These are phyloP conservation scores for Wickerhamiella alocasiicola DNA, from an alignment of 805 yeast species.

Conservation along the genomic window DNA sequence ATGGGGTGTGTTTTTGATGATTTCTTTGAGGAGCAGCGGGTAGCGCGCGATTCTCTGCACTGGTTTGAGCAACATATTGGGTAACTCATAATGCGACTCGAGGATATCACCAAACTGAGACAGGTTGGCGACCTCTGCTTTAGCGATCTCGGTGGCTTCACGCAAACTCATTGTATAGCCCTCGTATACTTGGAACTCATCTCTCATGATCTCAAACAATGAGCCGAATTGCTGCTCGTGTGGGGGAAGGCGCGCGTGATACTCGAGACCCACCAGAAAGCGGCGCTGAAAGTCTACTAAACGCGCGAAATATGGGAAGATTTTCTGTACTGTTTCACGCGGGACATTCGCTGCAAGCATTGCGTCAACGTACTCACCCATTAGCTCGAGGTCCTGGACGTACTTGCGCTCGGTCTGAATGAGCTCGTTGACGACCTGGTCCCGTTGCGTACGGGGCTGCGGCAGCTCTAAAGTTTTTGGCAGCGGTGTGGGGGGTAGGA, in stretches of 20 bases:
- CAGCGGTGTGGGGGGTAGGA: slow-evolving; percentile 3
- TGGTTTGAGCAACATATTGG: slow-evolving; percentile 81
- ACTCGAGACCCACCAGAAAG: slow-evolving; percentile 76
- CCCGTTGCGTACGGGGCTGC: slow-evolving; percentile 33
- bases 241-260: slow-evolving; percentile 63
- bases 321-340: slow-evolving; percentile 62
- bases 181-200: slow-evolving; percentile 78
- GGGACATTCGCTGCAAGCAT: slow-evolving; percentile 56
- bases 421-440: slow-evolving; percentile 72
- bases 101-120: slow-evolving; percentile 43
- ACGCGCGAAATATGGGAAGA: slow-evolving; percentile 75
- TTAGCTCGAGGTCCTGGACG: slow-evolving; percentile 76
- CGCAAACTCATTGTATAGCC: slow-evolving; percentile 90
- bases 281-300: slow-evolving; percentile 87
- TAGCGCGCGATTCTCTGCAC: slow-evolving; percentile 94
- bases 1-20: slow-evolving; percentile 51
- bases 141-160: slow-evolving; percentile 71
- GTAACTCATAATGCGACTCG: slow-evolving; percentile 80
- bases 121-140: slow-evolving; percentile 46
- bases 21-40: slow-evolving; percentile 63
- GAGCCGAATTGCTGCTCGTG: slow-evolving; percentile 80
- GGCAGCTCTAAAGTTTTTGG: slow-evolving; percentile 8
- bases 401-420: slow-evolving; percentile 85
- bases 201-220: slow-evolving; percentile 71
- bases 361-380: slow-evolving; percentile 56